Conservation (phyloP, 2,329 filamentous ascomycete genomes). For the Orbilia ellipsospora region DNA sequence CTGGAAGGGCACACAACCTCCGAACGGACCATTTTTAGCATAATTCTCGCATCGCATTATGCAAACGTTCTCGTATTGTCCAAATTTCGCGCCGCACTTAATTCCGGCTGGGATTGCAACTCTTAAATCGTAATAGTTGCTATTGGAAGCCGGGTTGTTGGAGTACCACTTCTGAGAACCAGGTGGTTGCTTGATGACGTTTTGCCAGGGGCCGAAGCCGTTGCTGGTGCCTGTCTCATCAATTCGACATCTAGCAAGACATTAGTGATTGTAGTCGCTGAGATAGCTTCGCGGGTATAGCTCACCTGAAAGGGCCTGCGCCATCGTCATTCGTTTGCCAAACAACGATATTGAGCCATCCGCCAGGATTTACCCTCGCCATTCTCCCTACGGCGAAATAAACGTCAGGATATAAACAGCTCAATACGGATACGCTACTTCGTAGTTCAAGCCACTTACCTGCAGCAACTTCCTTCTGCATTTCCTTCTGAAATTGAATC, state of each 20-base stretch:
- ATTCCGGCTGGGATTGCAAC: too few species aligned
- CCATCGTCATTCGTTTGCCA: slow-evolving; percentile 20
- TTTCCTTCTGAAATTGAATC: slow-evolving; percentile 1
- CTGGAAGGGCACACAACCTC: too few species aligned
- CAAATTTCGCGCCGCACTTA: too few species aligned
- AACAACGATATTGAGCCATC: slow-evolving; percentile 8
- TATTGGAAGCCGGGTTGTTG: too few species aligned
- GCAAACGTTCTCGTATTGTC: too few species aligned
- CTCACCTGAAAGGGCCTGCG: slow-evolving; percentile 20
- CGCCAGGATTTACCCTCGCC: slow-evolving; percentile 3
- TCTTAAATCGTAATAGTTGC: too few species aligned
- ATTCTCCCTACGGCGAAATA: slow-evolving; percentile 4
- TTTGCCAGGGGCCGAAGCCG: neutral
- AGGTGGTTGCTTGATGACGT: neutral
- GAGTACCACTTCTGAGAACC: neutral
- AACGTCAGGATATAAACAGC: neutral
- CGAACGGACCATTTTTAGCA: too few species aligned
- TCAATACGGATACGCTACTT: too few species aligned
- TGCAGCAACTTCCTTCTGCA: neutral
- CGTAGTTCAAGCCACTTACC: slow-evolving; percentile 1
- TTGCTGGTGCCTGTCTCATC: neutral
- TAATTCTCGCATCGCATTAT: too few species aligned
- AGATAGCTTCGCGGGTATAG: too few species aligned
- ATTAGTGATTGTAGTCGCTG: neutral
- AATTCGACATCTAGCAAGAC: neutral